phyloP scores from a whole-genome alignment of 176 grass and related monocot genomes.

The Chrysopogon serrulatus region DNA sequence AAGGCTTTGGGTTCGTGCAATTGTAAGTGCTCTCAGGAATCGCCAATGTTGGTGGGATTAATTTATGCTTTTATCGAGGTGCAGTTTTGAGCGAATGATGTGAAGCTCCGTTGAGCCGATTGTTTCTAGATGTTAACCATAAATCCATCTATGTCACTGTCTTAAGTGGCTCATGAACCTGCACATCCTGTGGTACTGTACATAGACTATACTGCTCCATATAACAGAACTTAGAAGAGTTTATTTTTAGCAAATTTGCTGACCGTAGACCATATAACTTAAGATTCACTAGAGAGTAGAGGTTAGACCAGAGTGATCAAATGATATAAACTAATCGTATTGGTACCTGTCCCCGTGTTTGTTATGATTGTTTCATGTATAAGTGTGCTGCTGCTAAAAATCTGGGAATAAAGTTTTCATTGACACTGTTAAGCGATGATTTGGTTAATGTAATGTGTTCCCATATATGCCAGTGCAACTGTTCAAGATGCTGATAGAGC shows the following conservation, averaged over 20 bases:
- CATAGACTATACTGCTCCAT: background rate
- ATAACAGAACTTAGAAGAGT: background rate
- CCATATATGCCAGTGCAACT: constrained; percentile 51
- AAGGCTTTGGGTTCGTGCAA: constrained; percentile 85
- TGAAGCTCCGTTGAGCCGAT: background rate
- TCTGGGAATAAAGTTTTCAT: background rate
- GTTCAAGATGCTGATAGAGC: constrained; percentile 79
- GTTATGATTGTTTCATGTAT: background rate
- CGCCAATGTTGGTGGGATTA: background rate
- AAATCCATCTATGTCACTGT: background rate
- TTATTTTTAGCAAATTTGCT: background rate
- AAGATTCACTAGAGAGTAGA: background rate
- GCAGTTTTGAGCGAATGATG: background rate
- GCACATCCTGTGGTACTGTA: background rate
- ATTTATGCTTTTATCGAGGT: background rate
- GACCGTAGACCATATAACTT: background rate
- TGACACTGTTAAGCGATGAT: background rate
- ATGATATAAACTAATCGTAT: background rate
- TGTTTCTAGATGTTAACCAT: background rate
- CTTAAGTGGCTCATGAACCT: background rate
- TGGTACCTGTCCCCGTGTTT: background rate
- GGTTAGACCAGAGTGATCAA: background rate
- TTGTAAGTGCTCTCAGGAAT: constrained; percentile 62
- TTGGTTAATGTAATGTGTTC: constrained; percentile 15
- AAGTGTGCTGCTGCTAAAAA: background rate